phyloP scores from a whole-genome alignment of 371 early-diverging fungal genomes.

The Mortierella sp. region DNA sequence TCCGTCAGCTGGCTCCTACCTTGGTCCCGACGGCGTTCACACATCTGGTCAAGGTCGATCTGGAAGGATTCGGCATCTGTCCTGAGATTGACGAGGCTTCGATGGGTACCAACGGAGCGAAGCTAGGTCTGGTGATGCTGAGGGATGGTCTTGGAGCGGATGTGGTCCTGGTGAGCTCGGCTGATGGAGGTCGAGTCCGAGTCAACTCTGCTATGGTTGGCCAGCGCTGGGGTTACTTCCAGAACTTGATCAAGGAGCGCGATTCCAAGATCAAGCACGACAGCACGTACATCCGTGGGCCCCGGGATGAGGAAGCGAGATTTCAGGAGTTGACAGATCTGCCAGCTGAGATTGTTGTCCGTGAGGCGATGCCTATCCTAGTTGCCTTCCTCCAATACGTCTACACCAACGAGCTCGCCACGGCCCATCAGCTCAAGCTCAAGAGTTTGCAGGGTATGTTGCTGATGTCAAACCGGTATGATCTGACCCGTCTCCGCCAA shows the following conservation, averaged over 20 bases:
- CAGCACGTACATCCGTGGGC: background rate
- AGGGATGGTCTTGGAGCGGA: conserved; percentile 70
- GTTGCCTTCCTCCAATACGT: conserved; percentile 73
- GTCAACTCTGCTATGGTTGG: conserved; percentile 75
- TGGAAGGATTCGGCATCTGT: conserved; percentile 78
- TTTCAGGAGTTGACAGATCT: conserved; percentile 15
- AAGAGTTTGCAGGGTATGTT: conserved; percentile 72
- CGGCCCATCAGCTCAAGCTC: conserved; percentile 65
- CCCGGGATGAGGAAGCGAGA: background rate
- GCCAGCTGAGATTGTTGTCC: conserved; percentile 59
- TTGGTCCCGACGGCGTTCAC: conserved; percentile 57
- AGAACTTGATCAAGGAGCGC: conserved; percentile 63
- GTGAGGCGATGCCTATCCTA: conserved; percentile 69
- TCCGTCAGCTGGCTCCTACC: background rate
- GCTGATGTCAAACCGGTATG: conserved; percentile 68
- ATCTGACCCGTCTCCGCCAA: conserved; percentile 66
- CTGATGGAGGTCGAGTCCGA: conserved; percentile 68
- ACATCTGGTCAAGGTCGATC: conserved; percentile 74
- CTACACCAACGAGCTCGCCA: conserved; percentile 74
- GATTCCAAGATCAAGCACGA: conserved; percentile 18
- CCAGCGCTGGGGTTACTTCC: conserved; percentile 76
- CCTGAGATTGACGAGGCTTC: conserved; percentile 60
- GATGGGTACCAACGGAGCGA: conserved; percentile 64
- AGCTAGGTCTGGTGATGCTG: conserved; percentile 73
- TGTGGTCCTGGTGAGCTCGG: conserved; percentile 64